These are phyloP conservation scores for Colletotrichum sp. DNA, from an alignment of 2,329 filamentous ascomycete species.

Conservation along the genomic window DNA sequence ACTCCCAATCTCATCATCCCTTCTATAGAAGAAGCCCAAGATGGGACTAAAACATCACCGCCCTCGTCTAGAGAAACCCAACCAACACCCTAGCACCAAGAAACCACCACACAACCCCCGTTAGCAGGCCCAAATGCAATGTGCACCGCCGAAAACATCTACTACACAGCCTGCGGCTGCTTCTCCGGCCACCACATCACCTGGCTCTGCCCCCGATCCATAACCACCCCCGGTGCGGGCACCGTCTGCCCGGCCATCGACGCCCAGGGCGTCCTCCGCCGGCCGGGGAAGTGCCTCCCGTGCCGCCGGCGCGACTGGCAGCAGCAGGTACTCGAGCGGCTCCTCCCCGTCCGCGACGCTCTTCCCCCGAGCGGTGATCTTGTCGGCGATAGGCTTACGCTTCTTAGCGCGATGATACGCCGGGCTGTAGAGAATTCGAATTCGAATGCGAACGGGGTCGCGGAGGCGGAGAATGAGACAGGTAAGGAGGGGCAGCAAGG, in stretches of 20 bases:
- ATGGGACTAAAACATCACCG: not conserved
- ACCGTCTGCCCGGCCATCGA: not conserved
- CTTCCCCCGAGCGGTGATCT: not conserved
- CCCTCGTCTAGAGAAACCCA: not conserved
- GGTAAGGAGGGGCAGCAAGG: not conserved
- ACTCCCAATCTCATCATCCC: not conserved
- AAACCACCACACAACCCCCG: not conserved
- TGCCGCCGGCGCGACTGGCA: conserved; percentile 6
- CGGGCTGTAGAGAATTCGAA: not conserved
- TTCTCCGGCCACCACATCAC: conserved; percentile 7
- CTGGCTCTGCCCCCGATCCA: not conserved
- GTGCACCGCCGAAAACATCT: conserved; percentile 20
- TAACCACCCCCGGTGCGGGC: not conserved
- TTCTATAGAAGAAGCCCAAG: not conserved
- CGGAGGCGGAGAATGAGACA: not conserved
- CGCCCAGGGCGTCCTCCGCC: conserved; percentile 10
- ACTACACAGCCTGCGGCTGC: conserved; percentile 17
- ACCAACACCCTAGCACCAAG: not conserved
- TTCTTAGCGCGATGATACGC: not conserved
- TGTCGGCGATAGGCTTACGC: not conserved
- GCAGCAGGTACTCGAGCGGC: not conserved
- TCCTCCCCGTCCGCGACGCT: not conserved
- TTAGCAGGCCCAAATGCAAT: not conserved
- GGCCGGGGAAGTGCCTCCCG: conserved; percentile 4
- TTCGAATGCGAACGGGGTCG: not conserved